Evolutionary conservation across 805 yeast genomes (phyloP), one percentile per base, ranked within the genome.

Genomic region (Candida schatavii): DNA sequence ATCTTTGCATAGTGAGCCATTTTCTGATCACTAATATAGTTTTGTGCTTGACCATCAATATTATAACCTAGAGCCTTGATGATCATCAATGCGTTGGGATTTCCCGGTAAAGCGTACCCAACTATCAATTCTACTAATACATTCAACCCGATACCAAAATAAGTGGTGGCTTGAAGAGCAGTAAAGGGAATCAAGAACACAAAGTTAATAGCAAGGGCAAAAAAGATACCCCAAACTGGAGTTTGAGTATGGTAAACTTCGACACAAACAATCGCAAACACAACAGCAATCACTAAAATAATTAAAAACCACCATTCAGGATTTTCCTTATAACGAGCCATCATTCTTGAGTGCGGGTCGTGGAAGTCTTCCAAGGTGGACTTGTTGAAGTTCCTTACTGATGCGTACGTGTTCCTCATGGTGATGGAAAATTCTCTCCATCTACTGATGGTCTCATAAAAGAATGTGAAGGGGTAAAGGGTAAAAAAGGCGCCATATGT

Each of bases 1-100:
- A 81, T 61, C 49, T 78, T 80, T 51, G 76, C 59, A 52, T 83
- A 83, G 44, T 81, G 85, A 2, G 78, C 86, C 55, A 78, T 56
- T 51, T 83, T 83, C 69, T 77, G 75, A 50, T 80, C 83, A 6
- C 70, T 64, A 25, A 77, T 64, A 53, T 71, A 80, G 40, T 69
- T 64, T 31, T 77, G 68, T 1, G 85, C 84, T 51, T 80, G 84
- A 37, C 73, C 72, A 61, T 74, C 75, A 29, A 79, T 70, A 48
- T 75, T 74, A 56, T 71, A 77, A 21, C 85, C 83, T 49, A 72
- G 74, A 7, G 81, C 75, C 59, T 80, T 81, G 64, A 80, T 70
- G 49, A 77, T 71, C 72, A 52, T 57, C 50, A 62, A 50, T 13
- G 70, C 69, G 39, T 54, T 44, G 27, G 63, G 62, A 41, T 64